Conservation (phyloP, 441 rosid species). For the Melastoma candidum region DNA sequence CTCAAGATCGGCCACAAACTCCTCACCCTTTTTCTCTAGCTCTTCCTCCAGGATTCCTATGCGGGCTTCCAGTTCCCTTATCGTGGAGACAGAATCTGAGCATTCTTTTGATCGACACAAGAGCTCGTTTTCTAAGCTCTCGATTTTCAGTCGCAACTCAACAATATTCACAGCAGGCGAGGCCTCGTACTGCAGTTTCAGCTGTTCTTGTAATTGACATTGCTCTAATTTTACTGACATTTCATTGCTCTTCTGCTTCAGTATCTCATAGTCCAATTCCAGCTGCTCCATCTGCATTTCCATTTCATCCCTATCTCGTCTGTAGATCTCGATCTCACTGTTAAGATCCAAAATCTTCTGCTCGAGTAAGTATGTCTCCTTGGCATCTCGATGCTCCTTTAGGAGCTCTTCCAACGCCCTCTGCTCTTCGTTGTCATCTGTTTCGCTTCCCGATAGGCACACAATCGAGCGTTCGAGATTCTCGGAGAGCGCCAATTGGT, state of each 20-base stretch:
- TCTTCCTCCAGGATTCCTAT: slow-evolving; percentile 56
- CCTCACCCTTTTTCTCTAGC: slow-evolving; percentile 42
- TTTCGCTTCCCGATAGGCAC: slow-evolving; percentile 30
- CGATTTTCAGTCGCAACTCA: slow-evolving; percentile 1
- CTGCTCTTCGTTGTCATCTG: slow-evolving; percentile 79
- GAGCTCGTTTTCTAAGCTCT: slow-evolving; percentile 38
- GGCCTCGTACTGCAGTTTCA: slow-evolving; percentile 65
- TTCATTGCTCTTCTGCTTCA: slow-evolving; percentile 78
- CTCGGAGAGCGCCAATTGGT: slow-evolving; percentile 24
- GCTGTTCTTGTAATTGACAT: slow-evolving; percentile 66
- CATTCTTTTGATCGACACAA: slow-evolving; percentile 36
- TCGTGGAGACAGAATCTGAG: slow-evolving; percentile 35
- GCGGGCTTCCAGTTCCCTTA: slow-evolving; percentile 44
- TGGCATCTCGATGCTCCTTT: slow-evolving; percentile 55
- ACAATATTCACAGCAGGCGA: slow-evolving; percentile 2
- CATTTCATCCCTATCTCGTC: slow-evolving; percentile 70
- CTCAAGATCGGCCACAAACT: slow-evolving; percentile 53
- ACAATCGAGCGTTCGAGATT: slow-evolving; percentile 19
- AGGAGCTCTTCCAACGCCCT: slow-evolving; percentile 80
- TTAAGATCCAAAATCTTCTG: slow-evolving; percentile 58
- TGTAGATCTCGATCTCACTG: slow-evolving; percentile 65
- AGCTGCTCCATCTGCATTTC: slow-evolving; percentile 92
- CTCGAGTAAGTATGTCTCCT: slow-evolving; percentile 51
- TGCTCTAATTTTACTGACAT: slow-evolving; percentile 64
- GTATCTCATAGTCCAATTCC: slow-evolving; percentile 83